A percentile compares a stretch with the other conserved stretches of the same genome.
Evolutionary conservation across 2,329 filamentous ascomycete genomes (phyloP).

Genomic region (Ophiostoma triangulosporum): DNA sequence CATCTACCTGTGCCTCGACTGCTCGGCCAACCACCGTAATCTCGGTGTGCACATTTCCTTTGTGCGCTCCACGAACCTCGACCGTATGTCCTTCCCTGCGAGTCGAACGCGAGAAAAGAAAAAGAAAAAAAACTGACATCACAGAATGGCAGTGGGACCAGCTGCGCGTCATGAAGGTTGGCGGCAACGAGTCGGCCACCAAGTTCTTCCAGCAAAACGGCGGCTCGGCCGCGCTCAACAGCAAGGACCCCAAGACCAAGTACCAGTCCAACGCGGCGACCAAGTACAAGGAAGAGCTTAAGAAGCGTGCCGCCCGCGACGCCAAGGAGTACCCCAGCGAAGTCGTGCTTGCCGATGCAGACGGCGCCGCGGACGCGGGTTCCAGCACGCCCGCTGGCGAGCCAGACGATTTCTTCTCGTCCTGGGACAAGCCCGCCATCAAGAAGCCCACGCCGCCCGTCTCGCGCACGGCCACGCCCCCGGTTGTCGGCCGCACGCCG

Average conservation of each 20-base stretch:
- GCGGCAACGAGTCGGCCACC: slow-evolving; percentile 93
- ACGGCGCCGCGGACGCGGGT: slow-evolving; percentile 50
- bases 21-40: slow-evolving; percentile 92
- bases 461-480: slow-evolving; percentile 77
- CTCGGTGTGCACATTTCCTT: slow-evolving; percentile 98
- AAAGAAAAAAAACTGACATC: background rate
- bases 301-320: slow-evolving; percentile 70
- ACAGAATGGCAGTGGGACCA: slow-evolving; percentile 98
- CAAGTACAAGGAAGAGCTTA: slow-evolving; percentile 97
- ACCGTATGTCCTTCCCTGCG: slow-evolving; percentile 48
- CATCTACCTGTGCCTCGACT: slow-evolving; percentile 97
- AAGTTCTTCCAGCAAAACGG: slow-evolving; percentile 98
- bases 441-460: slow-evolving; percentile 91
- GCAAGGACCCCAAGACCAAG: slow-evolving; percentile 94
- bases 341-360: slow-evolving; percentile 68
- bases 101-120: background rate
- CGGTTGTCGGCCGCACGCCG: slow-evolving; percentile 62
- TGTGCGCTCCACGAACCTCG: slow-evolving; percentile 94
- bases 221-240: slow-evolving; percentile 81
- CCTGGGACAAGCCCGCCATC: slow-evolving; percentile 95
- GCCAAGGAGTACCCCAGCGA: slow-evolving; percentile 75
- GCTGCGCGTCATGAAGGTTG: slow-evolving; percentile 92
- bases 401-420: slow-evolving; percentile 93
- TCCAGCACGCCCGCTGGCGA: slow-evolving; percentile 69
- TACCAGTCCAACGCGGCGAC: slow-evolving; percentile 86